phyloP scores from a whole-genome alignment of 768 basidiomycete species.

The Mycena chlorophos region DNA sequence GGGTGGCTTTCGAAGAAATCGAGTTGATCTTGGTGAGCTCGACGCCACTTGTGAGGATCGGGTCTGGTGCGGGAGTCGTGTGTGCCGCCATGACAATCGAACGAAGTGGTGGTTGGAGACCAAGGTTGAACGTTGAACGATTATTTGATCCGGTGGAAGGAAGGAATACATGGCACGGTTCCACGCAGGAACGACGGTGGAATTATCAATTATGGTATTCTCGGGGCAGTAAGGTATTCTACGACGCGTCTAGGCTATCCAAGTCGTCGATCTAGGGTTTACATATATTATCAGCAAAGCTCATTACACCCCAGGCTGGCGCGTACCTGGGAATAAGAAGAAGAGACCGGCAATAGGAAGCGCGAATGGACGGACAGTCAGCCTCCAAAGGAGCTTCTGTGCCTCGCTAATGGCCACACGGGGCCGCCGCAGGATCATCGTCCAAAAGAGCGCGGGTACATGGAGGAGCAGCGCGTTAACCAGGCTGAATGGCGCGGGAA shows the following conservation, averaged over 20 bases:
- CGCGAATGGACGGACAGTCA: constrained; percentile 41
- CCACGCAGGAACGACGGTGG: too few species aligned
- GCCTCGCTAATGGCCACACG: constrained; percentile 17
- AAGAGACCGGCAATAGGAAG: constrained; percentile 8
- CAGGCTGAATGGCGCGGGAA: constrained; percentile 56
- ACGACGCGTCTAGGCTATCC: not conserved
- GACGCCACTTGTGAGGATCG: constrained; percentile 58
- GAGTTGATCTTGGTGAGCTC: constrained; percentile 83
- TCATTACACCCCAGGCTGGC: not conserved
- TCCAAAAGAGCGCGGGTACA: constrained; percentile 16
- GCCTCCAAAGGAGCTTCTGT: constrained; percentile 43
- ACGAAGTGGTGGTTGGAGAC: too few species aligned
- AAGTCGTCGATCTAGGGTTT: not conserved
- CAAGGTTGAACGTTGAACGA: too few species aligned
- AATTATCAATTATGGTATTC: too few species aligned
- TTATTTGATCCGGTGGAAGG: too few species aligned
- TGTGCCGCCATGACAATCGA: too few species aligned
- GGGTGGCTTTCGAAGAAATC: constrained; percentile 69
- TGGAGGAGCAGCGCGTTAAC: constrained; percentile 30
- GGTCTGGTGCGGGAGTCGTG: too few species aligned
- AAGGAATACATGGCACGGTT: too few species aligned
- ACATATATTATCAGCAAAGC: not conserved
- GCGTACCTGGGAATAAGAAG: not conserved
- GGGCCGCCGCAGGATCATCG: constrained; percentile 13
- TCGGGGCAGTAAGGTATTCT: too few species aligned